Evolutionary conservation across 768 basidiomycete species (phyloP).

Genomic region (Phaffia tasmanica): DNA sequence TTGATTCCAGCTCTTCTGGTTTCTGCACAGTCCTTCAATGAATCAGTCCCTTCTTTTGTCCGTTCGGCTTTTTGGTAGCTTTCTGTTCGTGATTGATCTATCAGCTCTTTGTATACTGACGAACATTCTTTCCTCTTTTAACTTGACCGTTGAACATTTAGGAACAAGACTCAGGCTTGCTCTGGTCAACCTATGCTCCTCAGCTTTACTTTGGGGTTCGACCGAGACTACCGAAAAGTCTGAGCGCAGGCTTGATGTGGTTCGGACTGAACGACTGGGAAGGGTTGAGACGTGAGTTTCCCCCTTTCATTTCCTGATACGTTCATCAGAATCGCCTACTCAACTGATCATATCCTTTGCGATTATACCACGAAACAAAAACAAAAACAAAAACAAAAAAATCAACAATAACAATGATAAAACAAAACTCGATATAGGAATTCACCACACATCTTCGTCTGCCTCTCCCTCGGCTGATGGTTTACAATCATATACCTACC

Average conservation of each 20-base stretch:
- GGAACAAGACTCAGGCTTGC: conserved; percentile 34
- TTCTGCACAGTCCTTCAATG: too few relatives aligned
- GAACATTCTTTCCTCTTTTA: neutral
- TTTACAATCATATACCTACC: conserved; percentile 73
- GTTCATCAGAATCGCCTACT: neutral
- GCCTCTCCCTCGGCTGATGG: conserved; percentile 79
- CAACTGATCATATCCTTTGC: neutral
- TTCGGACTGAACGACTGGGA: conserved; percentile 77
- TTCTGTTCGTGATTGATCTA: too few relatives aligned
- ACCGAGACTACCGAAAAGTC: conserved; percentile 71
- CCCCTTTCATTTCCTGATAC: neutral
- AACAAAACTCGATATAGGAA: conserved; percentile 5
- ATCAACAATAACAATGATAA: too few relatives aligned
- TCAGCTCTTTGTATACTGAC: too few relatives aligned
- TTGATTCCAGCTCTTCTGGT: too few relatives aligned
- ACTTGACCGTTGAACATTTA: neutral
- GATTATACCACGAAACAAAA: conserved; percentile 7
- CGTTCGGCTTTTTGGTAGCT: too few relatives aligned
- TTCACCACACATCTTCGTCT: conserved; percentile 49
- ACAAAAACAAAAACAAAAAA: neutral
- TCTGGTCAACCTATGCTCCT: conserved; percentile 82
- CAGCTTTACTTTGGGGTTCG: conserved; percentile 91
- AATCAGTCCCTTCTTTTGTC: too few relatives aligned
- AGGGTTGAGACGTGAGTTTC: conserved; percentile 43
- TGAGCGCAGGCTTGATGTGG: conserved; percentile 90